phyloP scores from a whole-genome alignment of 176 grass and related monocot genomes.

The Cenchrus purpureus region DNA sequence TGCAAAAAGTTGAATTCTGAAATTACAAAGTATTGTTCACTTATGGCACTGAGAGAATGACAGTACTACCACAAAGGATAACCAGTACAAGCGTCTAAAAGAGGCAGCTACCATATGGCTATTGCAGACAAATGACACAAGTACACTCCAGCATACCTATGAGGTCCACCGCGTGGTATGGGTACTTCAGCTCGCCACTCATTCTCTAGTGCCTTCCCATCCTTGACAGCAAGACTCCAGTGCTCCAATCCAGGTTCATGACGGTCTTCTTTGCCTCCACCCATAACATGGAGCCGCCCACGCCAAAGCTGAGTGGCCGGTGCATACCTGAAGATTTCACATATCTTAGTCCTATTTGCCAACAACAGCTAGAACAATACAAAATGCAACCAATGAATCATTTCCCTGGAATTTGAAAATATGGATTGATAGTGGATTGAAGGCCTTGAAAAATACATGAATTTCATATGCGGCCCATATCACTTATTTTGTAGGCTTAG shows the following conservation, averaged over 20 bases:
- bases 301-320: constrained; percentile 90
- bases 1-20: constrained; percentile 36
- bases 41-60: neutral
- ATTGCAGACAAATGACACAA: constrained; percentile 12
- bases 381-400: neutral
- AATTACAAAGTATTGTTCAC: neutral
- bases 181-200: constrained; percentile 70
- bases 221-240: constrained; percentile 86
- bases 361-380: neutral
- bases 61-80: neutral
- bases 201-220: constrained; percentile 77
- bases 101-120: neutral
- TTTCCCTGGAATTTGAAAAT: neutral
- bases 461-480: neutral
- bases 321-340: constrained; percentile 63
- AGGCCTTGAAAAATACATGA: neutral
- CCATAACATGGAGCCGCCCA: constrained; percentile 88
- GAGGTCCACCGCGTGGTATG: constrained; percentile 90
- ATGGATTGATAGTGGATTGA: neutral
- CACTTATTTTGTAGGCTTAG: neutral
- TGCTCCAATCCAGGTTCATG: constrained; percentile 86
- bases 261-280: constrained; percentile 85
- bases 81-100: neutral
- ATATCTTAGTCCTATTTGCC: neutral
- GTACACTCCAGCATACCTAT: constrained; percentile 47